Conservation (phyloP, 148 eudicot species). For the Rhododendron ovatum region DNA sequence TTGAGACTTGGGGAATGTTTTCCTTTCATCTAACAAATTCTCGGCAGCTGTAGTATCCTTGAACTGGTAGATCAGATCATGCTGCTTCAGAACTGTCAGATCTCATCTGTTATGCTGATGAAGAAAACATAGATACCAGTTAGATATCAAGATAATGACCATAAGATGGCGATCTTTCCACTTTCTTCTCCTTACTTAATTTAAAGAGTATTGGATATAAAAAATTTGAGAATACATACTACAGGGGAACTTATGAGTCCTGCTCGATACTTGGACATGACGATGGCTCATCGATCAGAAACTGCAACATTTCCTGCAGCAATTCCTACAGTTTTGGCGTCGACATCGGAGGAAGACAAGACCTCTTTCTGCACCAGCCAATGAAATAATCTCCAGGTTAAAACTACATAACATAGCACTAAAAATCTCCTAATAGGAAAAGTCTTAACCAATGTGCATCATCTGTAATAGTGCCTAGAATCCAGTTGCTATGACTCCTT, state of each 20-base stretch:
- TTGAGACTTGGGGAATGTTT: neutral
- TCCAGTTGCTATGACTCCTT: neutral
- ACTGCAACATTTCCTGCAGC: slow-evolving; percentile 21
- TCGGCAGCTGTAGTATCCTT: neutral
- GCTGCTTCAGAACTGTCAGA: neutral
- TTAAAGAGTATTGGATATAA: neutral
- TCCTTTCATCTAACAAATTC: neutral
- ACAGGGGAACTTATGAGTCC: slow-evolving; percentile 11
- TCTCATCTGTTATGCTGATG: neutral
- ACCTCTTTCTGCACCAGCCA: slow-evolving; percentile 41
- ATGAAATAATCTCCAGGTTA: slow-evolving; percentile 21
- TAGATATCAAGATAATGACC: neutral
- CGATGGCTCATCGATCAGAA: slow-evolving; percentile 24
- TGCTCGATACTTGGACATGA: slow-evolving; percentile 15
- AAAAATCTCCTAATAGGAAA: neutral
- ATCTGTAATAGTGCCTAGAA: neutral
- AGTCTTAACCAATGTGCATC: neutral
- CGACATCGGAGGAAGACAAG: slow-evolving; percentile 38
- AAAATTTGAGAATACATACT: slow-evolving; percentile 1
- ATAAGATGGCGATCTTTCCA: neutral
- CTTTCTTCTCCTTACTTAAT: neutral
- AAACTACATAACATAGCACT: neutral
- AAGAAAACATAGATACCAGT: neutral
- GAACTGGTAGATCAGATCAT: neutral
- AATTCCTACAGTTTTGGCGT: slow-evolving; percentile 24